These are phyloP conservation scores for Lactifluus echinatus DNA, from an alignment of 768 basidiomycete species.

Conservation along the genomic window DNA sequence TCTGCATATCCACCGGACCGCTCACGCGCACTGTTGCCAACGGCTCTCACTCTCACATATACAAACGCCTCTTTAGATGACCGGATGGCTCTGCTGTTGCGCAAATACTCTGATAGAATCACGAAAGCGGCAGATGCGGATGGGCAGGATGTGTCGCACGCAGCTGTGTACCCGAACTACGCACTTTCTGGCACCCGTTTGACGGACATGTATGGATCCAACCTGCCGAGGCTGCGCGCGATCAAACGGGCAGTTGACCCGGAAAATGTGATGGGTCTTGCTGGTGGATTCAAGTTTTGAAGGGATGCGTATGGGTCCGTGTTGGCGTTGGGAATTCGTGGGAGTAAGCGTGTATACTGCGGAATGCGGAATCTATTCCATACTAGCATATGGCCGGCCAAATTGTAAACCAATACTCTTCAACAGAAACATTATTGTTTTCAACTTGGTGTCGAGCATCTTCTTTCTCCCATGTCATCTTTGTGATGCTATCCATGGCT, in stretches of 20 bases:
- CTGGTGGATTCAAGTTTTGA: slow-evolving; percentile 23
- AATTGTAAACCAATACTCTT: too few relatives aligned
- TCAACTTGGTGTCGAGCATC: too few relatives aligned
- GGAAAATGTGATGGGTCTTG: slow-evolving; percentile 20
- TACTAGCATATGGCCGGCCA: too few relatives aligned
- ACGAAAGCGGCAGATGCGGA: slow-evolving; percentile 15
- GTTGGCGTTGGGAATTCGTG: too few relatives aligned
- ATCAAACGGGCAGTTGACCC: slow-evolving; percentile 16
- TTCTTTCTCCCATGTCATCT: too few relatives aligned
- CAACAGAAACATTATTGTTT: too few relatives aligned
- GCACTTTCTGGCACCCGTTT: slow-evolving; percentile 14
- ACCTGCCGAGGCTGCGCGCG: slow-evolving; percentile 9
- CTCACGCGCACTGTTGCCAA: slow-evolving; percentile 4
- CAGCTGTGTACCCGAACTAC: slow-evolving; percentile 18
- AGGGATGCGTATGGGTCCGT: too few relatives aligned
- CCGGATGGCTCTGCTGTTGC: slow-evolving; percentile 32
- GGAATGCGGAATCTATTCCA: too few relatives aligned
- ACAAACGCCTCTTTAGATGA: slow-evolving; percentile 29
- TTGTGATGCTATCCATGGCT: too few relatives aligned
- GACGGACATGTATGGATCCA: slow-evolving; percentile 18
- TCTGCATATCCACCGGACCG: slow-evolving; percentile 16
- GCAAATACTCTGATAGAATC: background rate
- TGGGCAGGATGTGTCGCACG: slow-evolving; percentile 15
- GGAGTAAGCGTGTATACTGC: too few relatives aligned
- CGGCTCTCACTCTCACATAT: background rate